Evolutionary conservation across 768 basidiomycete genomes (phyloP).

Genomic region (Suillus decipiens): DNA sequence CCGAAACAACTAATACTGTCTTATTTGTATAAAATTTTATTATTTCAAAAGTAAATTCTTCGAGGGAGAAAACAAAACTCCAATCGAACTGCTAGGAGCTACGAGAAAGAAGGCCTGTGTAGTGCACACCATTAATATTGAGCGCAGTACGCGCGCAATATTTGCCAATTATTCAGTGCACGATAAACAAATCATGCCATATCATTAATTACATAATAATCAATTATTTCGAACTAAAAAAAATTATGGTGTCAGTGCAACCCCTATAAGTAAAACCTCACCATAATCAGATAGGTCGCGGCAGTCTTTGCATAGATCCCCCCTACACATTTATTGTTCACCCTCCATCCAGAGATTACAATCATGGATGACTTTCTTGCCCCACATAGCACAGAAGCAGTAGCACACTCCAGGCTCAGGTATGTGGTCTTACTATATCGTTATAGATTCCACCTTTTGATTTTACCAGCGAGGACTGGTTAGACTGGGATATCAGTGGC

Average conservation of each 20-base stretch:
- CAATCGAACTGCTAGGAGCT: not conserved
- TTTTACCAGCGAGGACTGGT: constrained; percentile 52
- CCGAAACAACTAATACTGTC: not conserved
- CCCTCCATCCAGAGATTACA: not conserved
- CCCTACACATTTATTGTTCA: constrained; percentile 6
- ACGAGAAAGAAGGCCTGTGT: not conserved
- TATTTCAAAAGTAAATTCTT: not conserved
- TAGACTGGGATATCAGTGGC: constrained; percentile 62
- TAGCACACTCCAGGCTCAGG: constrained; percentile 61
- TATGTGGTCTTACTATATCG: constrained; percentile 33
- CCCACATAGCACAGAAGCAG: constrained; percentile 65
- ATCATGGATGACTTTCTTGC: constrained; percentile 63
- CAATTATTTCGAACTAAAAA: not conserved
- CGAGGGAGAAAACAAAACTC: not conserved
- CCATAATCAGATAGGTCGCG: not conserved
- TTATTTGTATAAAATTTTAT: not conserved
- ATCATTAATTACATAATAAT: not conserved
- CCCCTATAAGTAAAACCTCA: constrained; percentile 3
- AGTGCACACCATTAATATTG: not conserved
- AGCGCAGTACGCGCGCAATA: not conserved
- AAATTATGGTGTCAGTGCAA: constrained; percentile 4
- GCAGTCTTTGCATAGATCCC: not conserved
- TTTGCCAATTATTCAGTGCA: too few species aligned
- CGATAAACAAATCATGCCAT: constrained; percentile 2
- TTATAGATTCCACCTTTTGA: constrained; percentile 17